A percentile compares a stretch with the other conserved stretches of the same genome.
Conservation (phyloP, 768 basidiomycete genomes). For the Lentinula raphanica region DNA sequence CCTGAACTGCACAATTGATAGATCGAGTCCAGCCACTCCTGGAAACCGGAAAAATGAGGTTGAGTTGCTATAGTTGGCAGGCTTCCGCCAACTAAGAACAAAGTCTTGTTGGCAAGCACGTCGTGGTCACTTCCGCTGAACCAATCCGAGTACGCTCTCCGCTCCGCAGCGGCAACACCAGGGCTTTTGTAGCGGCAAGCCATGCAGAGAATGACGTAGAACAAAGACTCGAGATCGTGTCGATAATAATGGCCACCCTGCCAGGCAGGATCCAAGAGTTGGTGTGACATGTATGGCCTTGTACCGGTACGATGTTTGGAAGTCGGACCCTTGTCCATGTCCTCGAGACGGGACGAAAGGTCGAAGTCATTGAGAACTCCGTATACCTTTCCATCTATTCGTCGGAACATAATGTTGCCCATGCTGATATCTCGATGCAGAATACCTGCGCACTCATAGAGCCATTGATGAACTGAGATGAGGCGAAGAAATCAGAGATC, state of each 20-base stretch:
- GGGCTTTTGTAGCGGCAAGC: neutral
- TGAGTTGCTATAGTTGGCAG: too few species aligned
- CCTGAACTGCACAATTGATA: too few species aligned
- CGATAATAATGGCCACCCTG: neutral
- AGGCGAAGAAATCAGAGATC: neutral
- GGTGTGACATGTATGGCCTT: neutral
- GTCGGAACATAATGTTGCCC: constrained; percentile 11
- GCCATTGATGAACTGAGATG: constrained; percentile 6
- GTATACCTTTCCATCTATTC: constrained; percentile 10
- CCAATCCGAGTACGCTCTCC: neutral
- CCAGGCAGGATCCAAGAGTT: neutral
- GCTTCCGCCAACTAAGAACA: neutral
- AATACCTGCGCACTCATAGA: constrained; percentile 6
- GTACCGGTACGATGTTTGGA: constrained; percentile 6
- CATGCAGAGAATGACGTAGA: constrained; percentile 5
- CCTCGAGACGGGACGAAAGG: neutral
- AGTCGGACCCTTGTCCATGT: neutral
- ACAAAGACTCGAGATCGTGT: constrained; percentile 8
- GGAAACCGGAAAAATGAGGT: neutral
- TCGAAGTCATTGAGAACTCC: constrained; percentile 13
- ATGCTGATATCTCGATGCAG: constrained; percentile 14
- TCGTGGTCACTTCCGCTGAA: neutral
- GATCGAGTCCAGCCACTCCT: too few species aligned
- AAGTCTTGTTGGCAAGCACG: neutral
- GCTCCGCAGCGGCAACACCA: neutral